Conservation (phyloP, 1,139 yeast genomes). For the Blastobotrys apis region DNA sequence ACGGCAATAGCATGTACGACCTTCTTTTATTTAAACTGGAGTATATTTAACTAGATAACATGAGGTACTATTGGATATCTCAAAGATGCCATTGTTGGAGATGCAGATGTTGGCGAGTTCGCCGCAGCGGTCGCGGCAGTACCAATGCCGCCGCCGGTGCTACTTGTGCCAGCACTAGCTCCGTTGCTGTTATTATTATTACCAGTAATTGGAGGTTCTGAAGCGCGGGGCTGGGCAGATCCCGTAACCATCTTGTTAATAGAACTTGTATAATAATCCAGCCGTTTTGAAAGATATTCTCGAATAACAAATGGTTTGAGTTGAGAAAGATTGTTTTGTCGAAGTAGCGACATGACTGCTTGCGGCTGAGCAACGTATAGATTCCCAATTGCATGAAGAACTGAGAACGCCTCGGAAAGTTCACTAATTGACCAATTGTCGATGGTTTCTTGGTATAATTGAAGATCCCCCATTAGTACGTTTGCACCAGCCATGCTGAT, state of each 20-base stretch:
- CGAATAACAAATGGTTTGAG: constrained; percentile 64
- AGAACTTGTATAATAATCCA: constrained; percentile 57
- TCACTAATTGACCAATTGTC: constrained; percentile 66
- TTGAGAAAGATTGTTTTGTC: constrained; percentile 73
- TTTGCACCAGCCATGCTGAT: constrained; percentile 83
- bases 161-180: neutral
- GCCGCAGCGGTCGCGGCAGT: too few relatives aligned
- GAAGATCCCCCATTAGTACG: constrained; percentile 78
- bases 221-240: too few relatives aligned
- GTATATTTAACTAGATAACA: neutral
- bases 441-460: constrained; percentile 68
- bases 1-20: neutral
- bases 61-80: constrained; percentile 7
- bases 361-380: constrained; percentile 77
- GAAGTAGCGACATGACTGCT: constrained; percentile 69
- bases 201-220: neutral
- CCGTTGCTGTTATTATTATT: neutral
- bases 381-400: constrained; percentile 78
- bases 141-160: too few relatives aligned
- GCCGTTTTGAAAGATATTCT: constrained; percentile 65
- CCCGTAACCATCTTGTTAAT: constrained; percentile 42
- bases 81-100: too few relatives aligned
- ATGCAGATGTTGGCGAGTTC: too few relatives aligned
- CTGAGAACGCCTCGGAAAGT: constrained; percentile 63
- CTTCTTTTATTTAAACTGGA: constrained; percentile 1